Base-by-base conservation (phyloP, 176 grass and related monocot species). In the Zea mays region DNA sequence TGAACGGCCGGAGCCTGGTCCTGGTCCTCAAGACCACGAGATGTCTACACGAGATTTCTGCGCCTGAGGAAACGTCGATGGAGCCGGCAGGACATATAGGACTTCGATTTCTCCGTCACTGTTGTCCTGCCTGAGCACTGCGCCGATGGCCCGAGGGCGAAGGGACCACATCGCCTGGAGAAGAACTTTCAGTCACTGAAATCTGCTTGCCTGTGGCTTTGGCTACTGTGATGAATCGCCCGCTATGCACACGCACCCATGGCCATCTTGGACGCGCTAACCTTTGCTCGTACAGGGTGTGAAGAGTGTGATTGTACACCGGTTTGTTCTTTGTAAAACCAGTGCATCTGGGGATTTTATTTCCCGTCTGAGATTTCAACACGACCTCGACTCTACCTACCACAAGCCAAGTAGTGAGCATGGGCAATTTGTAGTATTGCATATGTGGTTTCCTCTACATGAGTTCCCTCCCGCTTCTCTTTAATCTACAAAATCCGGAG, bases 271-370 rank as follows among this genome's bases (percentile, higher is more conserved):
- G 0, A 5, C 21, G 51, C 8, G 47, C 8, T 15, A 43, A 62
- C 72, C 1, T 15, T 49, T 41, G 38, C 57, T 62, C 55, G 57
- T 60, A 8, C 42, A n/a, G 8, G 34, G 54, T 63, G 43, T 33
- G 33, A 14, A 19, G 33, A 34, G 81, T 60, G 49, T 2, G 8
- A 58, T 15, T 61, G 79, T 72, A 43, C 44, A 52, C 9, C 69
- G 10, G 41, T 27, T 21, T 12, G n/a, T 45, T 68, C 35, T 21
- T 3, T 81, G 79, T 72, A 81, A 50, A 72, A 39, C 43, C 34
- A 17, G 40, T 4, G 6, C 34, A 40, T 16, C 40, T 81, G 27
- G 1, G 27, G 27, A 27, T 27, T 27, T 27, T 27, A 27, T 27
- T 27, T 27, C 27, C 27, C 27, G 27, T 27, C 0, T 27, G 27